phyloP scores from a whole-genome alignment of 371 early-diverging fungal species.

The Apophysomyces sp. region DNA sequence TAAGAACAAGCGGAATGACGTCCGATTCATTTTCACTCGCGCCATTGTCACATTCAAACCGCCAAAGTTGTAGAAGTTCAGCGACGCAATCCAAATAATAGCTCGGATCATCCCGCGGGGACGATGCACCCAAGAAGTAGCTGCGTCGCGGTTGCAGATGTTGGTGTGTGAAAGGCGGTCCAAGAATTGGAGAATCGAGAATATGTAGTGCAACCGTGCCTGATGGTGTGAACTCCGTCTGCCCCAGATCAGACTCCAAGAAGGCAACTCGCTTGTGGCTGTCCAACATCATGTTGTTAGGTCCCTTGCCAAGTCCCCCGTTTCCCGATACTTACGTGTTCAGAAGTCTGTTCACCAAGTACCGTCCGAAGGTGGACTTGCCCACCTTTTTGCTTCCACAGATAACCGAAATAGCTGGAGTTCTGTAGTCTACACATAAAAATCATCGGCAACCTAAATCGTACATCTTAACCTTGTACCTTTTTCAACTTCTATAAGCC shows the following conservation, averaged over 20 bases:
- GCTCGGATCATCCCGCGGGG: conserved; percentile 68
- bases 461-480: background rate
- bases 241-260: conserved; percentile 83
- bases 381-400: conserved; percentile 76
- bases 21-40: conserved; percentile 1
- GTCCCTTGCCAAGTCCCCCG: background rate
- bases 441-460: background rate
- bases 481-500: conserved; percentile 17
- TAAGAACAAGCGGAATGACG: conserved; percentile 71
- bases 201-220: conserved; percentile 74
- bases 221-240: conserved; percentile 75
- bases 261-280: conserved; percentile 60
- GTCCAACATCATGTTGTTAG: background rate
- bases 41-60: conserved; percentile 22
- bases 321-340: conserved; percentile 42
- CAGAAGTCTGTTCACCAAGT: conserved; percentile 66
- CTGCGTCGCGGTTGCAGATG: conserved; percentile 52
- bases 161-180: conserved; percentile 78
- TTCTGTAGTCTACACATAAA: conserved; percentile 5
- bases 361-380: conserved; percentile 74
- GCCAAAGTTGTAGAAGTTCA: conserved; percentile 56
- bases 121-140: conserved; percentile 65
- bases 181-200: conserved; percentile 62
- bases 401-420: conserved; percentile 50
- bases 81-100: conserved; percentile 63